These are phyloP conservation scores for Geotrichum reessii DNA, from an alignment of 1,139 yeast genomes.

Conservation along the genomic window DNA sequence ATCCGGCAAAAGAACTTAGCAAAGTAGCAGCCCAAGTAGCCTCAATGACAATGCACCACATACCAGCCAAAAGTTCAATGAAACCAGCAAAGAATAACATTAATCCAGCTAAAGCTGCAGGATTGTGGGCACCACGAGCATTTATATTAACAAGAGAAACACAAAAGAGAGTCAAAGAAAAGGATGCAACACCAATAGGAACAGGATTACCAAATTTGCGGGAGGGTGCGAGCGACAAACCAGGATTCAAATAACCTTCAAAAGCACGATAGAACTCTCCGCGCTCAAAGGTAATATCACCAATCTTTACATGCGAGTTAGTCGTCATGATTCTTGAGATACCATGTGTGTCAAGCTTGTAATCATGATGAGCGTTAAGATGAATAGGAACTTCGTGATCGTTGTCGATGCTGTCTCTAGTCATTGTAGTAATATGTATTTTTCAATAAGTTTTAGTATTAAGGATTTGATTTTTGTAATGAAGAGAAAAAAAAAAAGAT, in stretches of 20 bases:
- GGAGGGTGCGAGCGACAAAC: constrained; percentile 56
- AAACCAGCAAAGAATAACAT: constrained; percentile 79
- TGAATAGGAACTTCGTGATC: no score
- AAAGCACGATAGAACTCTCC: constrained; percentile 61
- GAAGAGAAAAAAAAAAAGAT: no score
- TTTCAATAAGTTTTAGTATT: no score
- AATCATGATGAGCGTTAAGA: constrained; percentile 11
- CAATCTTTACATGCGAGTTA: constrained; percentile 51
- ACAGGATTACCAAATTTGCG: constrained; percentile 83
- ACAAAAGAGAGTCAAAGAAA: constrained; percentile 80
- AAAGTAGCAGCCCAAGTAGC: constrained; percentile 86
- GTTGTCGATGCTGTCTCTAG: no score
- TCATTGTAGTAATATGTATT: no score
- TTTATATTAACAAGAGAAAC: constrained; percentile 59
- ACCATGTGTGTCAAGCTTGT: constrained; percentile 15
- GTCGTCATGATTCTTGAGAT: constrained; percentile 34
- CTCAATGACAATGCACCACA: constrained; percentile 61
- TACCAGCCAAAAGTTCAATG: constrained; percentile 64
- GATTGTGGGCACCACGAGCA: constrained; percentile 51
- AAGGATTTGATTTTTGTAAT: no score
- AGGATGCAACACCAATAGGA: constrained; percentile 77
- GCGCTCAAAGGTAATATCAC: constrained; percentile 61
- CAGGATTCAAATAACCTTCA: constrained; percentile 67
- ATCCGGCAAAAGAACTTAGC: constrained; percentile 74
- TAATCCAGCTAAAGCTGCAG: constrained; percentile 56